These are phyloP conservation scores for Asterophora parasitica DNA, from an alignment of 768 basidiomycete species.

Conservation along the genomic window DNA sequence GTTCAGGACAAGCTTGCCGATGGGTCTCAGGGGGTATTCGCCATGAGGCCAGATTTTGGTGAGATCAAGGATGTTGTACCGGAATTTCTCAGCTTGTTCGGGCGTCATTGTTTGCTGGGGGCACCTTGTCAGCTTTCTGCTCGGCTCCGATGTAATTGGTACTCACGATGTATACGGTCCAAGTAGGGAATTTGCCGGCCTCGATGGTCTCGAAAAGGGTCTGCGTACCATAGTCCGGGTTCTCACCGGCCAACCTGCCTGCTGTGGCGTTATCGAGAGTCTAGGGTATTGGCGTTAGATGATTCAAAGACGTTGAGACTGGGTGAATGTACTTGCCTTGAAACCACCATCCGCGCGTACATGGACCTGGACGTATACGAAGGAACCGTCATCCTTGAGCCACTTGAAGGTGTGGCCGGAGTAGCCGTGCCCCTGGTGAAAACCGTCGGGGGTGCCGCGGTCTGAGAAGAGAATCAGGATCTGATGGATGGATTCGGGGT, in stretches of 20 bases:
- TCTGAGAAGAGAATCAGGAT: slow-evolving; percentile 92
- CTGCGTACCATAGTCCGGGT: slow-evolving; percentile 83
- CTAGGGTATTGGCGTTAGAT: slow-evolving; percentile 30
- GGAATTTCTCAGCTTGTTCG: slow-evolving; percentile 85
- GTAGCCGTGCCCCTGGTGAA: slow-evolving; percentile 85
- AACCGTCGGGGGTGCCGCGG: slow-evolving; percentile 90
- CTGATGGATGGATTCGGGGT: slow-evolving; percentile 87
- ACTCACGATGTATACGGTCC: slow-evolving; percentile 82
- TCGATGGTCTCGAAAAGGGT: slow-evolving; percentile 81
- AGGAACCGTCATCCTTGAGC: slow-evolving; percentile 78
- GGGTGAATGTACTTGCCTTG: slow-evolving; percentile 45
- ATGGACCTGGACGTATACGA: slow-evolving; percentile 87
- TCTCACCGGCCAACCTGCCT: slow-evolving; percentile 58
- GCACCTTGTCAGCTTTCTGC: background rate
- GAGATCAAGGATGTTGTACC: slow-evolving; percentile 86
- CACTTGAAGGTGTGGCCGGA: slow-evolving; percentile 91
- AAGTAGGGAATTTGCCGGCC: slow-evolving; percentile 72
- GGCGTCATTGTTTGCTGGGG: slow-evolving; percentile 87
- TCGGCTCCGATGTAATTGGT: background rate
- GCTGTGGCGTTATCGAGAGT: slow-evolving; percentile 71
- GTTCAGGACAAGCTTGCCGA: slow-evolving; percentile 82
- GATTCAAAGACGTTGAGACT: background rate
- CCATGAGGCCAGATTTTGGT: slow-evolving; percentile 91
- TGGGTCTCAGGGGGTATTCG: slow-evolving; percentile 81
- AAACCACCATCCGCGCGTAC: slow-evolving; percentile 73